Percentiles rank a stretch among this genome's conserved stretches.
Conservation (phyloP, 495 filamentous ascomycete genomes). For the Tuber borchii region DNA sequence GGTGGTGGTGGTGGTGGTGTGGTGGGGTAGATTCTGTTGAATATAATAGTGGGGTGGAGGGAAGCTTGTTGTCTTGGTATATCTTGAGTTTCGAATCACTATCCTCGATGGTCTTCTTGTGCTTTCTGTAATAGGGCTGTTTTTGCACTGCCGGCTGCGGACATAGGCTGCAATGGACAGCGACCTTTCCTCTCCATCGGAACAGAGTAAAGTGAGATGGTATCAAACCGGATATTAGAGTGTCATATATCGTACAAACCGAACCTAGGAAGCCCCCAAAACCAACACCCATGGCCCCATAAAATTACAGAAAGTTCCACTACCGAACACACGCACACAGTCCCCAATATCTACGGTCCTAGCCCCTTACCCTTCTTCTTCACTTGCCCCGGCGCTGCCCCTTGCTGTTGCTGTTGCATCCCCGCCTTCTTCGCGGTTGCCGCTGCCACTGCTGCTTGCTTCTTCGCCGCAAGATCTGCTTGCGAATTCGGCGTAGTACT, state of each 20-base stretch:
- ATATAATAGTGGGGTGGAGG: no score
- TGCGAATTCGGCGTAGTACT: constrained; percentile 4
- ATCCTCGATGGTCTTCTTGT: not conserved
- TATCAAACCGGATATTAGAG: not conserved
- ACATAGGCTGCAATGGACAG: not conserved
- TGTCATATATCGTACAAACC: not conserved
- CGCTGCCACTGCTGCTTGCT: not conserved
- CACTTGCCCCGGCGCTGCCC: not conserved
- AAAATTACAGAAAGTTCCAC: not conserved
- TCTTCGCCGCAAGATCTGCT: not conserved
- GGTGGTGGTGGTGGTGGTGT: no score
- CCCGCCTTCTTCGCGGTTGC: not conserved
- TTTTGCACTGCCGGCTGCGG: not conserved
- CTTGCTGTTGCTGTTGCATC: not conserved
- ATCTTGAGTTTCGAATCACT: not conserved
- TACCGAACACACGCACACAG: not conserved
- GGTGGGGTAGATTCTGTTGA: no score
- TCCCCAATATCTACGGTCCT: not conserved
- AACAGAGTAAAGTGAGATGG: not conserved
- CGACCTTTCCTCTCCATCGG: not conserved
- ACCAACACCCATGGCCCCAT: not conserved
- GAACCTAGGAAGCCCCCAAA: not conserved
- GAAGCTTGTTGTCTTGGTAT: not conserved
- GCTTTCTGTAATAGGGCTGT: not conserved
- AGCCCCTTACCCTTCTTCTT: not conserved